phyloP scores from a whole-genome alignment of 106 monocot genomes.

The Apostasia ramifera region DNA sequence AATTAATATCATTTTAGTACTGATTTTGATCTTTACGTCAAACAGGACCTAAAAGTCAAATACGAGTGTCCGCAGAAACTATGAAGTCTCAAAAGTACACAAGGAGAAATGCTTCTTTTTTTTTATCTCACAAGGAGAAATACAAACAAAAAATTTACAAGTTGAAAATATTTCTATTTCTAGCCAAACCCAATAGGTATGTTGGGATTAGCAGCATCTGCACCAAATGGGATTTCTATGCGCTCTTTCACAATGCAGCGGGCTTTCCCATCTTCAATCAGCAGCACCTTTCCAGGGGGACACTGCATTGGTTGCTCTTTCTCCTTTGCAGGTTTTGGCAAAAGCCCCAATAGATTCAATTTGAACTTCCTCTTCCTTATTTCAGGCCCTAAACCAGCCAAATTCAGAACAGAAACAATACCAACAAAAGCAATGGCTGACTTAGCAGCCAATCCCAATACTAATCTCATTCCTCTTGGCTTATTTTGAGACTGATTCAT shows the following conservation, averaged over 20 bases:
- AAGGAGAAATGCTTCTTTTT: no score
- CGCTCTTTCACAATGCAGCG: slow-evolving; percentile 72
- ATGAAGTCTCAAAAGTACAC: neutral
- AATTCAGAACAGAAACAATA: slow-evolving; percentile 30
- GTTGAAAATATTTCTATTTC: neutral
- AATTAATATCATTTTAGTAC: no score
- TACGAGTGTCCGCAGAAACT: neutral
- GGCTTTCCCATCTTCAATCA: slow-evolving; percentile 65
- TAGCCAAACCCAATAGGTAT: slow-evolving; percentile 74
- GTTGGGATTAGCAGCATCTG: slow-evolving; percentile 35
- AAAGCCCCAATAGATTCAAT: slow-evolving; percentile 21
- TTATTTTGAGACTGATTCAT: neutral
- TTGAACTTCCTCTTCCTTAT: slow-evolving; percentile 11
- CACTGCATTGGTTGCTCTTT: slow-evolving; percentile 18
- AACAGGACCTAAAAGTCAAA: no score
- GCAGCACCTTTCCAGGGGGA: slow-evolving; percentile 62
- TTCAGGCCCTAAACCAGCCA: slow-evolving; percentile 44
- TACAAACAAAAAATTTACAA: no score
- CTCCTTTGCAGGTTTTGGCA: slow-evolving; percentile 14
- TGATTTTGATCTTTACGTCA: no score
- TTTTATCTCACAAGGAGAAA: no score
- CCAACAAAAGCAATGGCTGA: slow-evolving; percentile 42
- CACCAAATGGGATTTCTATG: slow-evolving; percentile 72
- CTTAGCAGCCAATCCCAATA: slow-evolving; percentile 48
- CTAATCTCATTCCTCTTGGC: slow-evolving; percentile 4